Base-by-base conservation (phyloP, 352 stramenopile species). In the Phytophthora kernoviae region DNA sequence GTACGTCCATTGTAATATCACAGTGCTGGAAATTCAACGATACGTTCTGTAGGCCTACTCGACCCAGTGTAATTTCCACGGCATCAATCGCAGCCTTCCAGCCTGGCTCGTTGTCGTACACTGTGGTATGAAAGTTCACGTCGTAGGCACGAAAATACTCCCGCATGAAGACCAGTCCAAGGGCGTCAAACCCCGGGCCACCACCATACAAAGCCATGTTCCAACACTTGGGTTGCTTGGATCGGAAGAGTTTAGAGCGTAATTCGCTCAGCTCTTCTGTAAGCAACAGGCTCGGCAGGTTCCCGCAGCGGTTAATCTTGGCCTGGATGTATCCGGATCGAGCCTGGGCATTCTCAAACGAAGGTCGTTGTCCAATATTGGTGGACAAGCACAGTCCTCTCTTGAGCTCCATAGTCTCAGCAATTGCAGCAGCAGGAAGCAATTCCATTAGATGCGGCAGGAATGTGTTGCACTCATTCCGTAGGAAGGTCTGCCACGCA, bases 291-390 rank as follows among this genome's bases (percentile, higher is more conserved):
- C 72, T 81, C 8, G 81, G 79, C 50, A 91, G 62, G 22, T 91
- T 91, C 22, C 75, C 67, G n/a, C 77, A 87, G 18, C 81, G 79
- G 27, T 91, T 88, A 57, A 91, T 84, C 53, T 91, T 91, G 53
- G 66, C 63, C 39, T 75, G 58, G 17, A 83, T 85, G 67, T 91
- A 91, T 26, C 81, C 81, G 9, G 79, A 84, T 1, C 81, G 75
- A 41, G 81, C 81, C 9, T 76, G 55, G 12, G 56, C 47, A 37
- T 87, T 87, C 40, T 76, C 68, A 41, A 91, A 91, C 15, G 79
- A 89, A 33, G 81, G 81, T 37, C 81, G 75, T 30, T 81, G 59
- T 20, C 81, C 79, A 8, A 65, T 91, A 33, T 89, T 91, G 5
- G 81, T 91, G 18, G 81, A 86, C 41, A 79, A 44, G 21, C 81